Evolutionary conservation across 148 eudicot species (phyloP).

Genomic region (Selenicereus undatus): DNA sequence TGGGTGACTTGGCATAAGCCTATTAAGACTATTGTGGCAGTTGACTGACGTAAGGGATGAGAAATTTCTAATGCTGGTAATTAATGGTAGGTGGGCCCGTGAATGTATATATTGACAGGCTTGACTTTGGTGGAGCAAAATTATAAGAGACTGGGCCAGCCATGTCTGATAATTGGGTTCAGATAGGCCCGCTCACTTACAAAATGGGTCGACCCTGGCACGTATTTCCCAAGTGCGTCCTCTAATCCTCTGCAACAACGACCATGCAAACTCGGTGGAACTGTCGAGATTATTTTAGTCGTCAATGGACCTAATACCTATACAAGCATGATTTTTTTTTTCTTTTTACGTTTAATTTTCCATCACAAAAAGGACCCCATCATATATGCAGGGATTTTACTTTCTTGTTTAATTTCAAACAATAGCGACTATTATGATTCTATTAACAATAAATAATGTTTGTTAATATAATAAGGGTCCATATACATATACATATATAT

Average conservation of each 20-base stretch:
- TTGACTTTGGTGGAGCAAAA: neutral
- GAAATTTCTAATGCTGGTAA: neutral
- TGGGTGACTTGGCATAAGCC: no score
- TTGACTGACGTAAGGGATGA: neutral
- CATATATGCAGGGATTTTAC: no score
- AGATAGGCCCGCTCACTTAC: constrained; percentile 11
- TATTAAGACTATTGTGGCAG: neutral
- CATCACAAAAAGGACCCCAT: no score
- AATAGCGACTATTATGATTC: no score
- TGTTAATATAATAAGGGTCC: no score
- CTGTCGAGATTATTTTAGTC: neutral
- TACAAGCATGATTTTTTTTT: neutral
- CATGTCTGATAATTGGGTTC: constrained; percentile 14
- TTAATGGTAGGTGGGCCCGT: neutral
- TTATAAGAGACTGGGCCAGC: constrained; percentile 6
- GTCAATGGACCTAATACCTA: neutral
- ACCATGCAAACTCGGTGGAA: neutral
- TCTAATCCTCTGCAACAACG: neutral
- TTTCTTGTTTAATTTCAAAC: no score
- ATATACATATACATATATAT: no score
- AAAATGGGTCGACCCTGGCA: neutral
- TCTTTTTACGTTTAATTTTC: neutral
- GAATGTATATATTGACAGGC: neutral
- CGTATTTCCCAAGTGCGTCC: neutral
- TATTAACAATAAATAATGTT: no score